These are phyloP conservation scores for Penicillium sumatraense DNA, from an alignment of 2,329 filamentous ascomycete genomes.

Conservation along the genomic window DNA sequence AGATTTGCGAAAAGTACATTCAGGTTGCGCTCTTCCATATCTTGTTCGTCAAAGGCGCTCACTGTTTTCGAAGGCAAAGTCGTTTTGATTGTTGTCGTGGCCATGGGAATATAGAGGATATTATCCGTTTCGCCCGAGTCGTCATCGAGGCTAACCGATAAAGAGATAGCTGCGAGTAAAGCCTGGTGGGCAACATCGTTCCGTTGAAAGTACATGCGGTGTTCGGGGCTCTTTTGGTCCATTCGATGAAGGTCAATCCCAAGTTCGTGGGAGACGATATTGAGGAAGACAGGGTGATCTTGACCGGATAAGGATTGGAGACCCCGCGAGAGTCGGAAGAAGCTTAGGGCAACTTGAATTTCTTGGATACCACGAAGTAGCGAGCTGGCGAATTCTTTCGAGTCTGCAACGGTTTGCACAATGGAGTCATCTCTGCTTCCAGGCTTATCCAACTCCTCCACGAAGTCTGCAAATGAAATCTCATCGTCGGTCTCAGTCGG, in stretches of 20 bases:
- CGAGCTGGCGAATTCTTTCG: conserved; percentile 88
- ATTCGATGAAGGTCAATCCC: conserved; percentile 90
- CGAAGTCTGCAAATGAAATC: conserved; percentile 71
- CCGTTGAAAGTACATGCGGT: conserved; percentile 96
- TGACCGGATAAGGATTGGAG: conserved; percentile 70
- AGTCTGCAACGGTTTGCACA: conserved; percentile 84
- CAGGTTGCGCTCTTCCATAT: conserved; percentile 83
- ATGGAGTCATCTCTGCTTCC: conserved; percentile 71
- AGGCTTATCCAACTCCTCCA: conserved; percentile 72
- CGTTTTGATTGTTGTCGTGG: conserved; percentile 91
- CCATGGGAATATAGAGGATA: conserved; percentile 93
- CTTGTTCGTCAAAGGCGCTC: conserved; percentile 70
- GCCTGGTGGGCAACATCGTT: conserved; percentile 95
- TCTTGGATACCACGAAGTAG: conserved; percentile 92
- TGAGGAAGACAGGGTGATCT: conserved; percentile 77
- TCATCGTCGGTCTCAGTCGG: conserved; percentile 57
- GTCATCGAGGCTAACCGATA: conserved; percentile 89
- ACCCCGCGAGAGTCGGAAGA: conserved; percentile 82
- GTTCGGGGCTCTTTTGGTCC: conserved; percentile 88
- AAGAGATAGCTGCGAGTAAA: conserved; percentile 85
- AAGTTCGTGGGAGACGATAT: conserved; percentile 93
- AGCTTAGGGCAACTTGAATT: conserved; percentile 92
- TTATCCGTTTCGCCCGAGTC: conserved; percentile 84
- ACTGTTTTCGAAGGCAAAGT: conserved; percentile 94
- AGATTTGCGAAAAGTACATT: conserved; percentile 97